Base-by-base conservation (phyloP, 768 basidiomycete species). In the Russula virescens region DNA sequence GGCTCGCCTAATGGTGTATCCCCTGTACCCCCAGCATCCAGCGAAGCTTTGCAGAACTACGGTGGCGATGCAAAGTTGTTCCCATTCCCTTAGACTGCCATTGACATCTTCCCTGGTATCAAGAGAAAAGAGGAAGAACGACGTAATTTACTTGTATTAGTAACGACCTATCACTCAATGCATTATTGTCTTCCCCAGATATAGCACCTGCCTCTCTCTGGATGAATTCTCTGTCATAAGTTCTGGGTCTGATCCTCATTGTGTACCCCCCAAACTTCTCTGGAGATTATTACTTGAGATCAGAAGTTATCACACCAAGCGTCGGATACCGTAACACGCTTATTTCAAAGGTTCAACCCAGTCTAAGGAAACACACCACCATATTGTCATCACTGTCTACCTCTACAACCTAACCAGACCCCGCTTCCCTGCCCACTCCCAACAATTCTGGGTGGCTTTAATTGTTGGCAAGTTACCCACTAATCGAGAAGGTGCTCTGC, bases 21-120 rank as follows among this genome's bases (percentile, higher is more conserved):
- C 8, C 88, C 90, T n/a, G 83, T 94, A n/a, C 92, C 92, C 43
- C 81, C 85, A 19, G 81, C 85, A 11, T 86, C 88, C 28, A 79
- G 83, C 14, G 81, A 82, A 34, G 91, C 92, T 74, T 74, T 86
- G 71, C 78, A 79, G 31, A 90, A 81, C 74, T 95, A 89, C 74
- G 84, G 84, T 65, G 58, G 53, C 9, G 83, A 85, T 66, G 72
- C 82, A 35, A 98, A 98, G 72, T 78, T 97, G 40, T 89, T 88
- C 74, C 92, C 94, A 1, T 94, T 96, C 80, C 92, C 91, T n/a
- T n/a, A n/a, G n/a, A n/a, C n/a, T 26, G 92, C n/a, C n/a, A n/a
- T n/a, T n/a, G n/a, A 91, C 45, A 87, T 94, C 1, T 94, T 95
- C 80, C 91, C 92, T 34, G 92, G 91, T 43, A 87, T 94, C 73